Conservation (phyloP, 176 grass and related monocot species). For the Rhipidocladum racemiflorum region DNA sequence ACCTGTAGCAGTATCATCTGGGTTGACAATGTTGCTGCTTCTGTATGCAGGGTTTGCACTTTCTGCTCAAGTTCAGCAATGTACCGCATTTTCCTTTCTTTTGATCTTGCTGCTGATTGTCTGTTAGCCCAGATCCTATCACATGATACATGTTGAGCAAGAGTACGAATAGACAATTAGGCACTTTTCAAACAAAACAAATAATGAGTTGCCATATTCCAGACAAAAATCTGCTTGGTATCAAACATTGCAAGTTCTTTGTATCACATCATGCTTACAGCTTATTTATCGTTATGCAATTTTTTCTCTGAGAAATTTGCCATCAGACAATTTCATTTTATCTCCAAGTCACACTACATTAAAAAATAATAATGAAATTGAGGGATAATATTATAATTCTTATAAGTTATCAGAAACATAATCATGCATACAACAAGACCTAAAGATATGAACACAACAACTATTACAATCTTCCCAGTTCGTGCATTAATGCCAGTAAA, state of each 20-base stretch:
- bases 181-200: neutral
- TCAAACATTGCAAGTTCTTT: neutral
- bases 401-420: neutral
- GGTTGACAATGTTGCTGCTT: conserved; percentile 40
- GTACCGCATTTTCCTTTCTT: conserved; percentile 49
- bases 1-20: conserved; percentile 40
- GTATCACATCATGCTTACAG: neutral
- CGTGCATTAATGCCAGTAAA: neutral
- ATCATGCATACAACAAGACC: neutral
- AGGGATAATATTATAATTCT: neutral
- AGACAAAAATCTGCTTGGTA: neutral
- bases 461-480: neutral
- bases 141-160: neutral
- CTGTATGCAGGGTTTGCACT: conserved; percentile 35
- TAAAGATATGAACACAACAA: neutral
- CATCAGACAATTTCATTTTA: neutral
- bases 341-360: neutral
- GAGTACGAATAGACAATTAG: neutral
- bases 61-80: conserved; percentile 50
- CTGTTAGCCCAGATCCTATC: conserved; percentile 43
- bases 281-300: neutral
- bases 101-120: conserved; percentile 48
- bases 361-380: neutral
- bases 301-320: neutral
- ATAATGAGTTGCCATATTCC: neutral